Evolutionary conservation across 257 asterid species (phyloP).

Genomic region (Solanum neorickii): DNA sequence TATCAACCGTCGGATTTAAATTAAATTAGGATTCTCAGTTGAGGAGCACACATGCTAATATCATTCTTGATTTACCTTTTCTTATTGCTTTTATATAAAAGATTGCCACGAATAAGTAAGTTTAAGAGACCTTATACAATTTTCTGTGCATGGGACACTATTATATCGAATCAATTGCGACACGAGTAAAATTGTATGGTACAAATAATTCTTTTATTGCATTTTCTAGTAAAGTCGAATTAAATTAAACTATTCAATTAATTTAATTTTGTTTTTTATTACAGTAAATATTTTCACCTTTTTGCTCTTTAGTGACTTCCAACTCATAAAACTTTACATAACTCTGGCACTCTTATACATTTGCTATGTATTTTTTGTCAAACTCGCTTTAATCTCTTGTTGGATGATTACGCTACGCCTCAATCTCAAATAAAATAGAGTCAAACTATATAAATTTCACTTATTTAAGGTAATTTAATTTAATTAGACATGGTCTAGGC

Average conservation of each 20-base stretch:
- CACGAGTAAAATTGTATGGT: too few relatives aligned
- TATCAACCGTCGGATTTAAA: slow-evolving; percentile 10
- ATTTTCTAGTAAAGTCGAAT: slow-evolving; percentile 16
- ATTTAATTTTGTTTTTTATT: too few relatives aligned
- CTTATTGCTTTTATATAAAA: slow-evolving; percentile 20
- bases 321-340: slow-evolving; percentile 7
- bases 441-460: too few relatives aligned
- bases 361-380: neutral
- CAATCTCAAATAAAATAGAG: neutral
- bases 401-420: neutral
- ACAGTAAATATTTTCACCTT: too few relatives aligned
- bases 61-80: neutral
- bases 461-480: neutral
- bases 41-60: slow-evolving; percentile 31
- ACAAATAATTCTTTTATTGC: slow-evolving; percentile 7
- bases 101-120: too few relatives aligned
- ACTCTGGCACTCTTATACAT: neutral
- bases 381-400: neutral
- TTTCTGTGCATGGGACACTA: too few relatives aligned
- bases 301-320: too few relatives aligned
- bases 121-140: fast-evolving
- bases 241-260: too few relatives aligned
- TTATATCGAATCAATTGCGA: too few relatives aligned
- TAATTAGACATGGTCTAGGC: neutral
- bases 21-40: slow-evolving; percentile 17